Evolutionary conservation across 805 yeast genomes (phyloP).

Genomic region (Sporopachydermia lactativora): DNA sequence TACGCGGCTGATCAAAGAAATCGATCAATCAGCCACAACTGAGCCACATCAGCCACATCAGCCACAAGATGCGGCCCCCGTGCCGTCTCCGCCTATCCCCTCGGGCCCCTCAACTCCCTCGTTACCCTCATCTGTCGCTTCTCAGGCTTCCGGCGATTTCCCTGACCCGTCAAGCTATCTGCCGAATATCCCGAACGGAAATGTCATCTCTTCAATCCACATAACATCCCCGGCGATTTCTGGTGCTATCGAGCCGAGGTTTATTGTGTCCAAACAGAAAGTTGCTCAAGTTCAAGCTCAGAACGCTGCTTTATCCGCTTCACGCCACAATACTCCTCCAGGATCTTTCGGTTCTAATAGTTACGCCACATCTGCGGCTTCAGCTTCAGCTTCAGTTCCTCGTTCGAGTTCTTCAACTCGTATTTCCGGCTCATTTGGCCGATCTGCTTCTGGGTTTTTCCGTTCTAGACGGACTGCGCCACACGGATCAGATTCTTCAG

Average conservation of each 20-base stretch:
- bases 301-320: conserved; percentile 30
- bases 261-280: conserved; percentile 69
- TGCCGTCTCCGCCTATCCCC: neutral
- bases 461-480: conserved; percentile 20
- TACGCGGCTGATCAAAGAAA: neutral
- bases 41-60: neutral
- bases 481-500: conserved; percentile 16
- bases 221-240: conserved; percentile 52
- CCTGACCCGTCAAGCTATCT: conserved; percentile 17
- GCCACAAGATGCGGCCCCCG: neutral
- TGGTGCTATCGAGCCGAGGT: conserved; percentile 66
- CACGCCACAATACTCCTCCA: conserved; percentile 26
- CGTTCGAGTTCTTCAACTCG: conserved; percentile 21
- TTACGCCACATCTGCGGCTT: conserved; percentile 12
- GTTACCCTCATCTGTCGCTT: neutral
- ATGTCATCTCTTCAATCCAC: conserved; percentile 34
- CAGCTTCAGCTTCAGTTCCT: conserved; percentile 9
- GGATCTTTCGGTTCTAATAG: conserved; percentile 17
- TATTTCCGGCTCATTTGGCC: conserved; percentile 21
- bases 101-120: neutral
- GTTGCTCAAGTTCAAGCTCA: conserved; percentile 42
- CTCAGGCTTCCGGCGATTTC: conserved; percentile 6
- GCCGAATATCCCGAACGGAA: conserved; percentile 43
- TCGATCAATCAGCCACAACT: conserved; percentile 1
- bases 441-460: conserved; percentile 20